Evolutionary conservation across 2,329 filamentous ascomycete species (phyloP), one percentile per base, ranked within the genome.

Genomic region (Peltaster fructicola): DNA sequence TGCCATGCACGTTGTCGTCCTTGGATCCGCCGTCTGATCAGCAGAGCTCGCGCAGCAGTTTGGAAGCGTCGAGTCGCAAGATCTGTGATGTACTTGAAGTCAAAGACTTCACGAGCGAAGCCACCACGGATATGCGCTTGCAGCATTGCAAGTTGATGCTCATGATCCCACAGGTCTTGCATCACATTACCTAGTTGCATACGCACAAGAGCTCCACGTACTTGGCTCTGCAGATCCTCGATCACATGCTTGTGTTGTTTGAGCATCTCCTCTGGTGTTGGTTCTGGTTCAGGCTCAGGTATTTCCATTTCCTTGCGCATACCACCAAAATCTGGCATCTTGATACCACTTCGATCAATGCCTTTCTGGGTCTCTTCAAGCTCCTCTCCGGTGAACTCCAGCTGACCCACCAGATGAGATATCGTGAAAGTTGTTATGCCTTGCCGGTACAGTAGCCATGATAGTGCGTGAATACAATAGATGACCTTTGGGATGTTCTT

Each of bases 401-500:
- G 67, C 47, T 98, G 85, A 16, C 88, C 88, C 28, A 98, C 81
- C 20, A 98, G 62, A 43, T 98, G 98, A 9, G 85, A 88, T 43
- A 98, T 98, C 6, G 84, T 73, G 51, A 98, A 95, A 44, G 84
- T 76, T 18, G 95, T 77, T 34, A 95, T 81, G 2, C 88, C 85
- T 49, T 93, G 88, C 23, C 88, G 75, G 52, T 80, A 93, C 7
- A 98, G 62, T n/a, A 98, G 63, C 82, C 85, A 98, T 48, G 85
- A 95, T 10, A 98, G 60, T 0, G 88, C 88, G 44, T 98, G 88
- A 25, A 98, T 88, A 47, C 88, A 98, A 56, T 98, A 91, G 33
- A 98, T 98, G 47, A 95, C 90, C 51, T 95, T 98, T 4, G 88
- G 88, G 1, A 95, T 90, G 43, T 98, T 98, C 56, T 98, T 98